These are phyloP conservation scores for Ophiocordyceps camponoti-leonardi DNA, from an alignment of 2,329 filamentous ascomycete species.

Conservation along the genomic window DNA sequence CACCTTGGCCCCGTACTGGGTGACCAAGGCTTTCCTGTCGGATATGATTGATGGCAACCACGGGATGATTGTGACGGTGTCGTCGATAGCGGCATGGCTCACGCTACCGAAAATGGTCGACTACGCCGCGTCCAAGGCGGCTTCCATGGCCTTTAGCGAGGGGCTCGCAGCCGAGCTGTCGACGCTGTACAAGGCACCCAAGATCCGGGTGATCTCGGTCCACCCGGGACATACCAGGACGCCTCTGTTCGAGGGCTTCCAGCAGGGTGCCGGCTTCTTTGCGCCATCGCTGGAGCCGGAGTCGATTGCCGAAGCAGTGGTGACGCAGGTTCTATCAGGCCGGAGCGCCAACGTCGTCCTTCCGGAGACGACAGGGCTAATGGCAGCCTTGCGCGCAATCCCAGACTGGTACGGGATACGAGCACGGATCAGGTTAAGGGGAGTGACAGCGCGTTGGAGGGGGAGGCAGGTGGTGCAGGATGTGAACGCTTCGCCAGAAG, in stretches of 20 bases:
- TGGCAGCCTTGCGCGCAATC: conserved; percentile 29
- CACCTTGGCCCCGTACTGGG: conserved; percentile 47
- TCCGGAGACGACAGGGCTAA: conserved; percentile 19
- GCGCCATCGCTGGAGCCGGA: conserved; percentile 19
- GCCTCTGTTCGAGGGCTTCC: conserved; percentile 26
- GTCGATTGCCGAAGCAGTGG: conserved; percentile 27
- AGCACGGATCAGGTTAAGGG: conserved; percentile 24
- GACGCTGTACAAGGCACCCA: conserved; percentile 42
- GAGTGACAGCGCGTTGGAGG: conserved; percentile 24
- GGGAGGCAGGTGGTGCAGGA: conserved; percentile 31
- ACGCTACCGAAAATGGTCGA: conserved; percentile 47
- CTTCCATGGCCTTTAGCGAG: conserved; percentile 50
- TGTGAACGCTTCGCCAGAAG: conserved; percentile 13
- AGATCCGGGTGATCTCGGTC: conserved; percentile 48
- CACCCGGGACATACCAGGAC: conserved; percentile 30
- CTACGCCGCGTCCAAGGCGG: conserved; percentile 51
- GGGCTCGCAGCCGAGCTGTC: conserved; percentile 40
- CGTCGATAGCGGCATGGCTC: conserved; percentile 44
- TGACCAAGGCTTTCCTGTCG: conserved; percentile 51
- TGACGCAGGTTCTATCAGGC: conserved; percentile 29
- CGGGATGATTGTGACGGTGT: conserved; percentile 56
- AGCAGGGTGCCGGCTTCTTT: conserved; percentile 27
- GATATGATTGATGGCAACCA: conserved; percentile 45
- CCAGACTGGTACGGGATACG: conserved; percentile 47
- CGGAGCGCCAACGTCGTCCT: conserved; percentile 30